phyloP scores from a whole-genome alignment of 768 basidiomycete genomes.

The Fomitopsis pulvina region DNA sequence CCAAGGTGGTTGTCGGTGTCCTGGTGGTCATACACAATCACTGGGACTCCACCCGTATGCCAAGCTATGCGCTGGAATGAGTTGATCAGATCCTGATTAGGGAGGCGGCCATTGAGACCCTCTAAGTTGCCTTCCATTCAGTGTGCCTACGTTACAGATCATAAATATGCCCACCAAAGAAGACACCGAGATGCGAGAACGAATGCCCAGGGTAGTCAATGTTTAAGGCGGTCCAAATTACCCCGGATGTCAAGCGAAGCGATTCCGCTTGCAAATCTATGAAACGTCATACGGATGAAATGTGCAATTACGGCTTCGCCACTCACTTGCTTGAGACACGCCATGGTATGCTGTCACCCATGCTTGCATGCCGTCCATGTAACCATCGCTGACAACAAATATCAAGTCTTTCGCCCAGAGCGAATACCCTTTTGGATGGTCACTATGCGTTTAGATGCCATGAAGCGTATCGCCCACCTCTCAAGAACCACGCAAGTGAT shows the following conservation, averaged over 20 bases:
- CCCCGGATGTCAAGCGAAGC: slow-evolving; percentile 66
- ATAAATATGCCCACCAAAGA: slow-evolving; percentile 59
- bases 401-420: slow-evolving; percentile 95
- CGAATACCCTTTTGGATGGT: slow-evolving; percentile 53
- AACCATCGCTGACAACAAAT: slow-evolving; percentile 83
- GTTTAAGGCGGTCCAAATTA: slow-evolving; percentile 92
- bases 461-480: slow-evolving; percentile 47
- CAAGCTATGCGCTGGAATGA: slow-evolving; percentile 67
- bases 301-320: neutral
- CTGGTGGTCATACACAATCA: slow-evolving; percentile 74
- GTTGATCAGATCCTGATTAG: slow-evolving; percentile 94
- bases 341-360: slow-evolving; percentile 86
- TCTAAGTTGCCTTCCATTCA: slow-evolving; percentile 42
- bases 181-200: slow-evolving; percentile 92
- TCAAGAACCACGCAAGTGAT: slow-evolving; percentile 76
- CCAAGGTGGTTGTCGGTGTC: slow-evolving; percentile 38
- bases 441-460: neutral
- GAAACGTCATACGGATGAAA: neutral
- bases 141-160: neutral
- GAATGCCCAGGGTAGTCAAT: slow-evolving; percentile 97
- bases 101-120: slow-evolving; percentile 89
- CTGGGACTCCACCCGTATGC: slow-evolving; percentile 69
- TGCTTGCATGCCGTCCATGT: slow-evolving; percentile 88
- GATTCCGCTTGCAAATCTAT: slow-evolving; percentile 62
- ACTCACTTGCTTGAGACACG: slow-evolving; percentile 54